Evolutionary conservation across 169 alveolate species (phyloP), one percentile per base, ranked within the genome.

Genomic region (Plasmodium sp.): DNA sequence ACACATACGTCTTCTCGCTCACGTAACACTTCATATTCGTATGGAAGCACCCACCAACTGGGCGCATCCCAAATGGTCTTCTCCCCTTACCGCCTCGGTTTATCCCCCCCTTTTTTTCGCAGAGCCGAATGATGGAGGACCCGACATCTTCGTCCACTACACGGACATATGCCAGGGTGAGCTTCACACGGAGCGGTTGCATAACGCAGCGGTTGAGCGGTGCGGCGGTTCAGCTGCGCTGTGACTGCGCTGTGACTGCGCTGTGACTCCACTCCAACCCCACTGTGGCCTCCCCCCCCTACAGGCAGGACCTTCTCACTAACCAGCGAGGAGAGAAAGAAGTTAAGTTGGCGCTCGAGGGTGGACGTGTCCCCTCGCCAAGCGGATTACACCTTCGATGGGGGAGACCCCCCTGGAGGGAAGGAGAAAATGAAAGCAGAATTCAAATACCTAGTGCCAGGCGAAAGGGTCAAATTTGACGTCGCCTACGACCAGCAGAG

Each of bases 91-190:
- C 36, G 27, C 36, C 51, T 83, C 36, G 39, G 41, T n/a, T 83
- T 16, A 31, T 9, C 5, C 39, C 18, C 36, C 31, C n/a, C 39
- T 31, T 9, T 34, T 39, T 84, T 84, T 3, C 80, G 45, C 58
- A 84, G 93, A 67, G 27, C 93, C 93, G 9, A 85, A 75, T 54
- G 93, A 85, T 56, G 93, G 93, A 62, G 93, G 93, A 18, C 93
- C 93, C 14, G 93, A 85, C 31, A 51, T 85, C 9, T 85, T 85
- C 56, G 93, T 85, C 34, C 93, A 85, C 62, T 85, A 85, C 48
- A 74, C 93, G 10, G 93, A 85, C 16, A 85, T 85, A 33, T 85
- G 84, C 36, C 85, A 74, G 16, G 80, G 93, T 85, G 54, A 73
- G n/a, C 54, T 73, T 45, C 54, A 45, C 14, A 9, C 54, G 7